Evolutionary conservation across 495 filamentous ascomycete genomes (phyloP), one percentile per base, ranked within the genome.

Genomic region (Rostrohypoxylon terebratum): DNA sequence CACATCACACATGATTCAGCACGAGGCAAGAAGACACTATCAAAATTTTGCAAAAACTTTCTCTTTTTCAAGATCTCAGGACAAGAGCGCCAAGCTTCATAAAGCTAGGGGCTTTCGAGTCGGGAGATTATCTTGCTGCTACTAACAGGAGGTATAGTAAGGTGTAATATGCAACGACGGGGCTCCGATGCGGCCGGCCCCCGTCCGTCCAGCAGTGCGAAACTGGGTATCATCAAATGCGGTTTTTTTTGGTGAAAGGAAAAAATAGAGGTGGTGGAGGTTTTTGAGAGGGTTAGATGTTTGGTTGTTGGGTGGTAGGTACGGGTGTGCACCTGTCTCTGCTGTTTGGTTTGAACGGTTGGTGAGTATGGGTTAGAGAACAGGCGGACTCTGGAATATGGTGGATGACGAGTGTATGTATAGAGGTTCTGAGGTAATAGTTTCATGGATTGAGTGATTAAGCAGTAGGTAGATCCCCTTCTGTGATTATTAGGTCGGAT

Each of bases 181-280:
- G 55, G 55, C 16, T 40, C 14, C 9, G 13, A 9, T 28, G 28
- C 2, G 23, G 50, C 42, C 59, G 28, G 21, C 63, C 51, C 59
- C 63, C 38, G n/a, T 63, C 66, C 44, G 34, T 57, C 71, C 61
- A 53, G 59, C 66, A 36, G 65, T 55, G 28, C 54, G 38, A 58
- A 73, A 69, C 66, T 68, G 71, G 71, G 71, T 73, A 73, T 73
- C 71, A 73, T 73, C 66, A 69, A 73, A 69, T 50, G 50, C 59
- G n/a, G n/a, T n/a, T 55, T 60, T 55, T 60, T 58, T 73, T 58
- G 64, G 18, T 42, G 33, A 60, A 65, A 23, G 40, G n/a, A n/a
- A 68, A 51, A 48, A 69, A 64, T 59, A 11, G 13, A 57, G 51
- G 45, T 34, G 14, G 18, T 18, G 28, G 13, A 21, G 2, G n/a